Evolutionary conservation across 2,329 filamentous ascomycete genomes (phyloP).

Genomic region (Aspergillus aculeatinus): DNA sequence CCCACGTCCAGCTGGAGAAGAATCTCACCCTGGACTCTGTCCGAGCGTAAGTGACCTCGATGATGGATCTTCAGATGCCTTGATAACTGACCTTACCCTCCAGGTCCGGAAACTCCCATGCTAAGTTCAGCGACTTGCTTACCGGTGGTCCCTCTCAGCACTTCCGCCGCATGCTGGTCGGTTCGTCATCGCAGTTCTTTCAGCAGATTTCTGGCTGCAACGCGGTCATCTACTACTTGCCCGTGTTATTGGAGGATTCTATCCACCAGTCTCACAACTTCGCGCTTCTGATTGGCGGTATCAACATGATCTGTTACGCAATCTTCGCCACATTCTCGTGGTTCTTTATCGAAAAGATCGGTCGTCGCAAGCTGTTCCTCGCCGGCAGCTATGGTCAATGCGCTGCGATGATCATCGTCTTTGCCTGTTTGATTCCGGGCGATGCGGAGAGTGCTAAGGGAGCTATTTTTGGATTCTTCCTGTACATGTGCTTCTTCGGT

Average conservation of each 20-base stretch:
- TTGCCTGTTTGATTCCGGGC: constrained; percentile 15
- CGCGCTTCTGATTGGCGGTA: constrained; percentile 16
- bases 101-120: constrained; percentile 8
- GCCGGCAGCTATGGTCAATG: constrained; percentile 15
- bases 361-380: constrained; percentile 17
- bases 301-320: constrained; percentile 20
- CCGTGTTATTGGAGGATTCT: constrained; percentile 15
- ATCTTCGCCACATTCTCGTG: constrained; percentile 19
- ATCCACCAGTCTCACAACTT: constrained; percentile 13
- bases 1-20: constrained; percentile 15
- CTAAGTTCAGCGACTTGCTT: constrained; percentile 14
- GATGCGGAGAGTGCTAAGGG: constrained; percentile 14
- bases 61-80: background rate
- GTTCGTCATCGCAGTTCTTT: constrained; percentile 17
- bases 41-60: constrained; percentile 9
- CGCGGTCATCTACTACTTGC: constrained; percentile 19
- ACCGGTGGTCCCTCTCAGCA: constrained; percentile 17
- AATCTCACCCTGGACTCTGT: constrained; percentile 14
- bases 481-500: constrained; percentile 23
- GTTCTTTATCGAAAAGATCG: constrained; percentile 20
- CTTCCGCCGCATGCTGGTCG: constrained; percentile 16
- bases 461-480: constrained; percentile 20
- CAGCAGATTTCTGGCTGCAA: constrained; percentile 19
- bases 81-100: background rate
- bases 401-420: constrained; percentile 16